Percentiles rank a stretch among this genome's conserved stretches.
These are phyloP conservation scores for Botryosphaeria dothidea DNA, from an alignment of 2,329 filamentous ascomycete genomes.

Conservation along the genomic window DNA sequence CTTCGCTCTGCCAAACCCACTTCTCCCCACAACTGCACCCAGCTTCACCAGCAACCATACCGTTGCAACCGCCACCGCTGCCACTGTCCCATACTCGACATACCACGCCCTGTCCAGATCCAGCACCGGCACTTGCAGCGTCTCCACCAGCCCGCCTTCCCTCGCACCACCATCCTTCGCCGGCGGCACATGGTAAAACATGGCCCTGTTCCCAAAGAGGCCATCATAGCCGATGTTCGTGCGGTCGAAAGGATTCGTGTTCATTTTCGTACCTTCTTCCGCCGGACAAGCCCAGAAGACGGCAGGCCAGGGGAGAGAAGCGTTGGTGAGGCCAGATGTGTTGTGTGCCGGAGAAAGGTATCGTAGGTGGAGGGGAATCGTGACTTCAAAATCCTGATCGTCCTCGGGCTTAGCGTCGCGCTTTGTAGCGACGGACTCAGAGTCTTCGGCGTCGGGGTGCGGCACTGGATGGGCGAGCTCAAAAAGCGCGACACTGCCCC, in stretches of 20 bases:
- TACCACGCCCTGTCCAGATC: constrained; percentile 35
- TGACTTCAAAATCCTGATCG: constrained; percentile 59
- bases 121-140: constrained; percentile 45
- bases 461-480: constrained; percentile 63
- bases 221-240: constrained; percentile 83
- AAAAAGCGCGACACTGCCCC: constrained; percentile 79
- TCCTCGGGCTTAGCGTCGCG: constrained; percentile 22
- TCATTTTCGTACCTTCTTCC: constrained; percentile 65
- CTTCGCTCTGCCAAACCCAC: not conserved
- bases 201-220: constrained; percentile 72
- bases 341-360: constrained; percentile 69
- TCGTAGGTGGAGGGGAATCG: constrained; percentile 81
- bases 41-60: constrained; percentile 47
- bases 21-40: constrained; percentile 17
- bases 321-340: constrained; percentile 34
- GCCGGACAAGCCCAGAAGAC: constrained; percentile 89
- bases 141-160: constrained; percentile 28
- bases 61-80: constrained; percentile 46
- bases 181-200: constrained; percentile 73
- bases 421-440: not conserved
- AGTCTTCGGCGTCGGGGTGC: not conserved
- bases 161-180: constrained; percentile 9
- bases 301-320: constrained; percentile 74
- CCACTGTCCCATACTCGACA: constrained; percentile 46
- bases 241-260: constrained; percentile 81